Evolutionary conservation across 768 basidiomycete species (phyloP), one percentile per base, ranked within the genome.

Genomic region (Mrakia gelida): DNA sequence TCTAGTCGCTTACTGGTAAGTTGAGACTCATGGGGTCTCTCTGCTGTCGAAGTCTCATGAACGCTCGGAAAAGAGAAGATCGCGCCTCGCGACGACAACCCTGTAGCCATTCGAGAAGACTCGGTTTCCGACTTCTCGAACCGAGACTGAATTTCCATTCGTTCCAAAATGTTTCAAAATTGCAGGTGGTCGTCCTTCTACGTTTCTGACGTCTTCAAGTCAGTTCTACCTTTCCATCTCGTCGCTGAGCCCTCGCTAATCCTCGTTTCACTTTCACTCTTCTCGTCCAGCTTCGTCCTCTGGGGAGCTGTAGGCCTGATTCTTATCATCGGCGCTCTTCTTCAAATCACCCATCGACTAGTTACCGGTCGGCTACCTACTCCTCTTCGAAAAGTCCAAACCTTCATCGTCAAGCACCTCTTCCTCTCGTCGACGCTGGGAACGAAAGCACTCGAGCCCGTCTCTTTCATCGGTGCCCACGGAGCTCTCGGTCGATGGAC

Each of bases 361-460:
- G 23, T 56, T 41, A 18, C 30, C 21, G 62, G 45, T 26, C 49
- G 52, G 21, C 67, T 76, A 5, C 75, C 75, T n/a, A 21, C 15
- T 13, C 67, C 75, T 0, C 49, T 70, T 16, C 67, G 30, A 13
- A 41, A 30, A 4, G 49, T 56, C 52, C 21, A 65, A 26, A 76
- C 75, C 21, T 68, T 56, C 52, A 2, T 70, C 67, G 45, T 65
- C 67, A 76, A 76, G 67, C 52, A 76, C 45, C 49, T 76, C 28
- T 56, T 67, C 75, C 49, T 76, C 41, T 70, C 75, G 7, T 68
- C 75, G 11, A 54, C 68, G 1, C 0, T 70, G 9, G 75, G 75
- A 34, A 56, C 18, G 26, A 68, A 76, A 52, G 43, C 62, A 10
- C 30, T 62, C 8, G 67, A 68, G 23, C 75, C 75, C 15, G 45